Evolutionary conservation across 169 alveolate genomes (phyloP).

Genomic region (Eimeria zaria): DNA sequence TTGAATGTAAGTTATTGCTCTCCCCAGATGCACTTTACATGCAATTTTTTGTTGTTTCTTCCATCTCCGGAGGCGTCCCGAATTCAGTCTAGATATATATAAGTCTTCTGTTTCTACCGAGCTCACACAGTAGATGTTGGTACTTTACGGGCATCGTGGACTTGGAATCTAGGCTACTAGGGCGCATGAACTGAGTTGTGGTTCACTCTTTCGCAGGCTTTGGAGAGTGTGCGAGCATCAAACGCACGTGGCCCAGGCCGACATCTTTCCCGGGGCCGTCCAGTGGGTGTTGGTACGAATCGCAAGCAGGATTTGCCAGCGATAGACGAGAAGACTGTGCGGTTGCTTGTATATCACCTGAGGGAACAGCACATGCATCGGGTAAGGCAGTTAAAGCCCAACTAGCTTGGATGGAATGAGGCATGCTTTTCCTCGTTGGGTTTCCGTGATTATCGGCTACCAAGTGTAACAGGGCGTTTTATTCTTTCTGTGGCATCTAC

Average conservation of each 20-base stretch:
- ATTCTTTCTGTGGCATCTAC: neutral
- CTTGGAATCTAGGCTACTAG: neutral
- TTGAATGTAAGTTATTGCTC: constrained; percentile 54
- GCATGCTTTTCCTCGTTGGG: neutral
- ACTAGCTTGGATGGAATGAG: neutral
- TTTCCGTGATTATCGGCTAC: neutral
- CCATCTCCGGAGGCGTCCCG: neutral
- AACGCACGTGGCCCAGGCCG: constrained; percentile 66
- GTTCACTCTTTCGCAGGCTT: constrained; percentile 9
- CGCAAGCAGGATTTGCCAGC: constrained; percentile 74
- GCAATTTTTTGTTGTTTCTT: neutral
- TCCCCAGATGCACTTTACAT: neutral
- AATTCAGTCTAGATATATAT: neutral
- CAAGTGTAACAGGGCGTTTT: neutral
- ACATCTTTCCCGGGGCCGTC: constrained; percentile 63
- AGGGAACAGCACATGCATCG: constrained; percentile 73
- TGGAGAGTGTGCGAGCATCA: constrained; percentile 68
- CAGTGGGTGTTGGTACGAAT: constrained; percentile 16
- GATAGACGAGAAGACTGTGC: constrained; percentile 73
- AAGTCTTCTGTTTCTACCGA: neutral
- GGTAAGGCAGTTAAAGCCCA: neutral
- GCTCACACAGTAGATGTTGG: neutral
- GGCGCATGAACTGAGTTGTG: neutral
- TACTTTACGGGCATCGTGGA: neutral
- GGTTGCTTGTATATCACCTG: constrained; percentile 47